A percentile compares a stretch with the other conserved stretches of the same genome.
phyloP scores from a whole-genome alignment of 2,329 filamentous ascomycete genomes.

The Nigrograna mackinnonii region DNA sequence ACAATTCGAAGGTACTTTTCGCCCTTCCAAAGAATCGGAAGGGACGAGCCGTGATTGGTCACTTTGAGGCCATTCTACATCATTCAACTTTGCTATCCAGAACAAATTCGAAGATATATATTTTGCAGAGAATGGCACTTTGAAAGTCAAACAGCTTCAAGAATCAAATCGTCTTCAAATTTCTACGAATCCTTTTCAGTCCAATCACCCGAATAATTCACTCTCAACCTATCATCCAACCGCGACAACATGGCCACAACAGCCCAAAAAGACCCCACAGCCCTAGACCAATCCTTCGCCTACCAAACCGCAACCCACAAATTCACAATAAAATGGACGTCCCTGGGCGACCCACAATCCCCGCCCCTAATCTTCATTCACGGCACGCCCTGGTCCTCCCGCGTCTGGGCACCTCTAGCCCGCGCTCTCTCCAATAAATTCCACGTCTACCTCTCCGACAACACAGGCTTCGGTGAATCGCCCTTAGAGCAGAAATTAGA shows the following conservation, averaged over 20 bases:
- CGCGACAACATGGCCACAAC: neutral
- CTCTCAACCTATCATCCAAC: neutral
- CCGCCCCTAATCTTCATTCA: conserved; percentile 22
- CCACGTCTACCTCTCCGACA: conserved; percentile 23
- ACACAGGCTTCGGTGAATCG: conserved; percentile 22
- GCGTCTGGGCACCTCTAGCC: conserved; percentile 19
- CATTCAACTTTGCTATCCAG: neutral
- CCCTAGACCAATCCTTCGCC: conserved; percentile 12
- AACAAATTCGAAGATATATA: neutral
- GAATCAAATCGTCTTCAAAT: neutral
- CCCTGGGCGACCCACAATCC: conserved; percentile 9
- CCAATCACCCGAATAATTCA: neutral
- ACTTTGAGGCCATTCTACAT: no score
- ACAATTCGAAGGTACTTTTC: no score
- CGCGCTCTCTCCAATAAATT: conserved; percentile 14
- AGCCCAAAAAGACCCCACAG: conserved; percentile 1
- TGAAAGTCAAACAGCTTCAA: neutral
- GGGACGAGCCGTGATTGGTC: no score
- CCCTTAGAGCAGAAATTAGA: conserved; percentile 9
- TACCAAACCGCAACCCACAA: conserved; percentile 14
- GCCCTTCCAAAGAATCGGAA: no score
- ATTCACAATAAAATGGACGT: conserved; percentile 16
- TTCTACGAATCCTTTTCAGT: neutral
- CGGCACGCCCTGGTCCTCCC: conserved; percentile 26
- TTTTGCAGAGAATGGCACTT: neutral